Evolutionary conservation across 495 filamentous ascomycete species (phyloP), one percentile per base, ranked within the genome.

Genomic region (Aspergillus baeticus): DNA sequence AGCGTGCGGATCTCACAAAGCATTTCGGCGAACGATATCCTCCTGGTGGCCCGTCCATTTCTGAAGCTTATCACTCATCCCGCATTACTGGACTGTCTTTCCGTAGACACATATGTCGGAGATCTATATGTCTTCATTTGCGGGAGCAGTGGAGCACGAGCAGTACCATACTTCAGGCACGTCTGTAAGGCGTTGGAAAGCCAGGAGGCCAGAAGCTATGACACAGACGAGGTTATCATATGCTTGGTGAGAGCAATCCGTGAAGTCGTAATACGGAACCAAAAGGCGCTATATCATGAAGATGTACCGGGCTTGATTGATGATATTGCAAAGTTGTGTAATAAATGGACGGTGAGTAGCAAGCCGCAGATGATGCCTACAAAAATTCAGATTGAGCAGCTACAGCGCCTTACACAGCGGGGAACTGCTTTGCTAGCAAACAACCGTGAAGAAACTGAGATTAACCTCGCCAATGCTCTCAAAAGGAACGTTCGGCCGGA

Each of bases 71-170:
- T 52, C n/a, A 38, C 49, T 2, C 35, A 52, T 14, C 35, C 49
- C 2, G 20, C 11, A 1, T 22, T 52, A 10, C 22, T 52, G 7
- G 35, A 41, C 22, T 52, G 49, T 17, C 49, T 52, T 8, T 52
- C 49, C 3, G 49, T 52, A 0, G 49, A 52, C 35, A 52, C 35
- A 2, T 52, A 29, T 14, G 34, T 52, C 11, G 49, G 49, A 0
- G 49, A 52, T 22, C 49, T 52, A 5, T 52, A 52, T 21, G 11
- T 2, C 13, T 52, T 52, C 22, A 52, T 52, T 5, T 17, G 20
- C 10, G 49, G 49, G 8, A 52, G 49, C 18, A 31, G 20, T 42
- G 49, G 49, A 26, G 11, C 49, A 3, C 10, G 49, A 23, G 49
- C 36, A 0, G 10, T 52, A 2, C 49, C 49, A 2, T 52, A 41